Base-by-base conservation (phyloP, 164 flowering plant species). In the Sedum album region DNA sequence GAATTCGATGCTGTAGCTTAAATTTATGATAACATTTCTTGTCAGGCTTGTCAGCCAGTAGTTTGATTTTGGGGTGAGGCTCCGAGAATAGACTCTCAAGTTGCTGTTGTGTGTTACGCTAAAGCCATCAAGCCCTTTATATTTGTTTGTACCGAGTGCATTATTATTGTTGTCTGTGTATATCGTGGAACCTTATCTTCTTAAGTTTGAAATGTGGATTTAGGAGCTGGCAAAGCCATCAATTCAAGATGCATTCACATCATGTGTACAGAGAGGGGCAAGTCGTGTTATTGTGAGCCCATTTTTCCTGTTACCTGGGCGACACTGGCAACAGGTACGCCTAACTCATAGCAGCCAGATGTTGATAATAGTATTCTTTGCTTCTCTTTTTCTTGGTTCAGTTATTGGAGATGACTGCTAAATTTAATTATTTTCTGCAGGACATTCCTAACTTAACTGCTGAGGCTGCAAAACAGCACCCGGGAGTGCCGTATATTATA, bases 161-260 rank as follows among this genome's bases (percentile, higher is more conserved):
- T 10, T 3, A 57, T 26, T 6, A 20, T 6, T 53, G 5, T 21
- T 21, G 10, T 53, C 9, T 21, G 3, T 53, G 30, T 23, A 53
- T 21, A 23, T 53, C 28, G 23, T 8, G 28, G 13, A 53, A 21
- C 30, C 30, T 53, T 53, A 53, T 53, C 23, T n/a, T 15, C 13
- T 23, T 57, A 57, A 17, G 61, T 25, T 57, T 55, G 1, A 7
- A 53, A 53, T 49, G 23, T 70, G 9, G 65, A 23, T 48, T 2
- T 73, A 90, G 98, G 98, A 93, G 78, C 77, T 93, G 74, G 96
- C 96, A 60, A 83, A 82, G 65, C 98, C 98, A 70, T 86, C 98
- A 9, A 93, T 93, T 66, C 79, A 65, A 72, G 88, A 79, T 75
- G 91, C 98, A 69, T 93, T 88, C 68, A 62, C 62, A 76, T 76